These are phyloP conservation scores for Lactarius hatsudake DNA, from an alignment of 768 basidiomycete genomes.

Conservation along the genomic window DNA sequence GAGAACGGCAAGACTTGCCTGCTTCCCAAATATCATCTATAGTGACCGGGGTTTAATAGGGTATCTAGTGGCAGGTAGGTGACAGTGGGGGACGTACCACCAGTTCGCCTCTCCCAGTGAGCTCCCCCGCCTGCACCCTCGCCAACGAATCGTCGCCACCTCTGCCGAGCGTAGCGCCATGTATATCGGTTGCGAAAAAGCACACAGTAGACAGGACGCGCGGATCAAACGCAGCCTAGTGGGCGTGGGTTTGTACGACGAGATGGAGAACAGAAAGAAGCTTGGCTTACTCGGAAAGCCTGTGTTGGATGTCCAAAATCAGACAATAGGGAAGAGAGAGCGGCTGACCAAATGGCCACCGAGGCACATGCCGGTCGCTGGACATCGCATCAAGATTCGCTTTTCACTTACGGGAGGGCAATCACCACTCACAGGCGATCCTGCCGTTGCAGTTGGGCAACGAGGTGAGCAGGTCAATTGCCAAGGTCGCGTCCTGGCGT, in stretches of 20 bases:
- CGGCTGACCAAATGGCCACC: constrained; percentile 74
- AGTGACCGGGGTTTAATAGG: not conserved
- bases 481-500: constrained; percentile 68
- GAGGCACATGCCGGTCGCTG: constrained; percentile 88
- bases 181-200: constrained; percentile 95
- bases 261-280: not conserved
- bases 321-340: constrained; percentile 37
- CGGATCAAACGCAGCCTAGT: constrained; percentile 82
- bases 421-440: constrained; percentile 61
- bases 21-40: constrained; percentile 95
- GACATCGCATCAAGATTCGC: constrained; percentile 6
- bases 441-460: constrained; percentile 86
- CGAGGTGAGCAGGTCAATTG: constrained; percentile 70
- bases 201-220: constrained; percentile 83
- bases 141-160: constrained; percentile 73
- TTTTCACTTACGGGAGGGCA: not conserved
- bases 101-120: constrained; percentile 78
- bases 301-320: constrained; percentile 27
- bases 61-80: not conserved
- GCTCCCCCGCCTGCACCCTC: constrained; percentile 69
- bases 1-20: constrained; percentile 45
- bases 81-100: constrained; percentile 51
- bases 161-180: constrained; percentile 80
- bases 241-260: not conserved
- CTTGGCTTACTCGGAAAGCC: constrained; percentile 49